phyloP scores from a whole-genome alignment of 2,329 filamentous ascomycete species.

The Aspergillus fructus region DNA sequence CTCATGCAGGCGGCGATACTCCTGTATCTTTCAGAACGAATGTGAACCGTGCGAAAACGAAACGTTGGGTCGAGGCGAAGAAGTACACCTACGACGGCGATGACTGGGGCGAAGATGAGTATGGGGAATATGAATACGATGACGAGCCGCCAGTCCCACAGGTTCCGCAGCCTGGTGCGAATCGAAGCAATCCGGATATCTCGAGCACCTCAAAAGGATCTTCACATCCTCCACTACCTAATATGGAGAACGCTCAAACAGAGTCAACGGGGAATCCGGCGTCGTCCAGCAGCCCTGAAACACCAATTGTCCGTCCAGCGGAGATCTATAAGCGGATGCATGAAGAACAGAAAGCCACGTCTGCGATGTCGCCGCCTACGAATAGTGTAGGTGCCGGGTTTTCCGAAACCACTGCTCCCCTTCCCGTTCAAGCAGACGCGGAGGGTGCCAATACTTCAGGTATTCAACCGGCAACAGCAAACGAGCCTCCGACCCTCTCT shows the following conservation, averaged over 20 bases:
- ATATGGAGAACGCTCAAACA: conserved; percentile 27
- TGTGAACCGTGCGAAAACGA: conserved; percentile 83
- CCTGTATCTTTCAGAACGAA: conserved; percentile 73
- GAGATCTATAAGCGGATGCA: conserved; percentile 74
- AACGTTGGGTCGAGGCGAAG: conserved; percentile 93
- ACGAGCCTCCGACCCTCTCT: conserved; percentile 21
- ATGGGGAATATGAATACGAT: conserved; percentile 63
- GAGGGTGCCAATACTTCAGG: not conserved
- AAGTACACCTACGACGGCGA: conserved; percentile 85
- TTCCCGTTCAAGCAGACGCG: conserved; percentile 4
- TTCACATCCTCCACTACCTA: conserved; percentile 17
- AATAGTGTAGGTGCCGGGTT: not conserved
- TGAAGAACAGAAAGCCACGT: conserved; percentile 57
- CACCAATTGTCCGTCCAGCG: conserved; percentile 68
- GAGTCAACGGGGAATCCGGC: conserved; percentile 18
- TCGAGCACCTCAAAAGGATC: conserved; percentile 11
- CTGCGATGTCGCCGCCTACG: conserved; percentile 32
- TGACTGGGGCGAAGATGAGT: conserved; percentile 76
- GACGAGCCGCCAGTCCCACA: conserved; percentile 52
- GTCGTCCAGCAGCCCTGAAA: conserved; percentile 44
- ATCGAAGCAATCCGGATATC: conserved; percentile 28
- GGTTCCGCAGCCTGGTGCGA: conserved; percentile 23
- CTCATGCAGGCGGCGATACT: conserved; percentile 33
- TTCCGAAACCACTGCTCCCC: conserved; percentile 1
- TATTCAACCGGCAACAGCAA: conserved; percentile 2